Evolutionary conservation across 257 asterid genomes (phyloP).

Genomic region (Nicotiana benthamiana): DNA sequence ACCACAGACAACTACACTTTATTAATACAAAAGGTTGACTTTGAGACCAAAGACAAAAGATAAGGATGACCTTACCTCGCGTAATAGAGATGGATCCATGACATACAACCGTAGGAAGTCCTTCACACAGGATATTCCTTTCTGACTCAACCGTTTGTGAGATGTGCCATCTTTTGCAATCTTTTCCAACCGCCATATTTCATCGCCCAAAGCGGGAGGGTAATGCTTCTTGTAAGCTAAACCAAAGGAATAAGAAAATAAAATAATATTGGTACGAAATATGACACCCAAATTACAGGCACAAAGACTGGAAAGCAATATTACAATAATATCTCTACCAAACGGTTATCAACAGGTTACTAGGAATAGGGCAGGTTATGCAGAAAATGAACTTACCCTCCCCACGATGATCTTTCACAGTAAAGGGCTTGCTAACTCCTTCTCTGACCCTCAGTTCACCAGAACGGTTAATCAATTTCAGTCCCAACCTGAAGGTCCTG

Average conservation of each 20-base stretch:
- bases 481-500: slow-evolving; percentile 72
- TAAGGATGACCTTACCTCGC: slow-evolving; percentile 43
- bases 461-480: slow-evolving; percentile 19
- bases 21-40: not conserved
- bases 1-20: not conserved
- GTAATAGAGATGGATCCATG: slow-evolving; percentile 35
- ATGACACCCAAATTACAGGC: not conserved
- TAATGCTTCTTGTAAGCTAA: slow-evolving; percentile 71
- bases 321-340: not conserved
- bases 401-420: slow-evolving; percentile 89
- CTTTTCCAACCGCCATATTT: slow-evolving; percentile 77
- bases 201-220: slow-evolving; percentile 57
- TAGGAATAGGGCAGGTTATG: not conserved
- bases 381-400: slow-evolving; percentile 47
- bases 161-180: slow-evolving; percentile 73
- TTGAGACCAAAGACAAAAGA: not conserved
- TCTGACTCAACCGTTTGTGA: slow-evolving; percentile 31
- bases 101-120: slow-evolving; percentile 46
- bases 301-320: not conserved
- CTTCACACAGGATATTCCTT: slow-evolving; percentile 35
- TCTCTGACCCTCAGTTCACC: slow-evolving; percentile 46
- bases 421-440: slow-evolving; percentile 64
- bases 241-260: slow-evolving; percentile 7
- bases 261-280: slow-evolving; percentile 1
- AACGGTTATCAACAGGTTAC: not conserved